Percentiles rank a stretch among this genome's conserved stretches.
Conservation (phyloP, 768 basidiomycete genomes). For the Suillus hirtellus region DNA sequence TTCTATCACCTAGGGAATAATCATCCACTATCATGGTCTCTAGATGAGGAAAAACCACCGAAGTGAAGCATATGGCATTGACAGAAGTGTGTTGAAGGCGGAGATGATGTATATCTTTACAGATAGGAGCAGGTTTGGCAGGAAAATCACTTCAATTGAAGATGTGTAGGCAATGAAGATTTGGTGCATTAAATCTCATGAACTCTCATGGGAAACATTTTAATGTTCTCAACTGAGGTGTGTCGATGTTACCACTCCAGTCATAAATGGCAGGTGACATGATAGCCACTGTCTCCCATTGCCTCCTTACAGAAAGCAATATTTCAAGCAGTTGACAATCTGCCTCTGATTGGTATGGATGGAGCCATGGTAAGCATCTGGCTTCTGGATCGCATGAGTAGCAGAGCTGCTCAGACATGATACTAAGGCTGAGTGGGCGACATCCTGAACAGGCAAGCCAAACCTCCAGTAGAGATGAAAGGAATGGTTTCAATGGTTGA, state of each 20-base stretch:
- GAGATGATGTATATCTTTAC: background rate
- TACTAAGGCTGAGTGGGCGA: background rate
- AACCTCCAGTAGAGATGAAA: background rate
- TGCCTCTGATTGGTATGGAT: background rate
- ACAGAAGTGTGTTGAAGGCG: background rate
- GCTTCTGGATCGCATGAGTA: too few relatives aligned
- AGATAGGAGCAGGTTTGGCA: background rate
- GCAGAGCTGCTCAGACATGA: background rate
- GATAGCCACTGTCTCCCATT: background rate
- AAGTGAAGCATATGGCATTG: background rate
- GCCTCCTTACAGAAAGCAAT: background rate
- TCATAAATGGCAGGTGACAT: background rate
- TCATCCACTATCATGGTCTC: background rate
- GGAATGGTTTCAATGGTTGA: background rate
- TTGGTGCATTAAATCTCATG: background rate
- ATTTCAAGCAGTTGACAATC: background rate
- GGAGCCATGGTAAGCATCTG: background rate
- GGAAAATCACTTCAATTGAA: background rate
- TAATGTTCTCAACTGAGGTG: constrained; percentile 3
- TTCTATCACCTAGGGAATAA: background rate
- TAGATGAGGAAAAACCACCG: background rate
- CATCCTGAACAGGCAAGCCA: background rate
- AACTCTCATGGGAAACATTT: background rate
- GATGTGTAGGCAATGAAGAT: background rate
- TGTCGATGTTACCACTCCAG: background rate